Conservation (phyloP, 1,284 basidiomycete genomes). For the Cutaneotrichosporon cutaneum region DNA sequence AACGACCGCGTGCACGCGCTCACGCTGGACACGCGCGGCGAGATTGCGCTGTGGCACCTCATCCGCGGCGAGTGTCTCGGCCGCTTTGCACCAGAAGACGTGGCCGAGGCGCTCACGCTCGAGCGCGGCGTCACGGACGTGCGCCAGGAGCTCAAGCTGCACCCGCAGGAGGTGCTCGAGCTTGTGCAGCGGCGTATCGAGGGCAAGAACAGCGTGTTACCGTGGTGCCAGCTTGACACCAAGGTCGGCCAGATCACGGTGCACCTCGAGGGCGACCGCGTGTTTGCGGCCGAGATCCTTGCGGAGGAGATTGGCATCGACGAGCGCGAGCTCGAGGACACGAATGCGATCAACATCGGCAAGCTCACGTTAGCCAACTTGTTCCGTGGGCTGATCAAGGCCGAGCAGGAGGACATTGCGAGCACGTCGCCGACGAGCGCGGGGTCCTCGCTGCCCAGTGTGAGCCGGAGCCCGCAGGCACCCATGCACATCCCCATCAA, state of each 20-base stretch:
- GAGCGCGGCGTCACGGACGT: constrained; percentile 35
- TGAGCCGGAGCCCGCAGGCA: constrained; percentile 32
- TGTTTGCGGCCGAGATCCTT: constrained; percentile 93
- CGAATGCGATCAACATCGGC: constrained; percentile 58
- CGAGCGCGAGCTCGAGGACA: constrained; percentile 67
- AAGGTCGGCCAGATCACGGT: constrained; percentile 83
- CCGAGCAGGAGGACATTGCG: constrained; percentile 45
- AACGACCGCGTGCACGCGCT: constrained; percentile 91
- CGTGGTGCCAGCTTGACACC: constrained; percentile 89
- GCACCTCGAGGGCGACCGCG: constrained; percentile 74
- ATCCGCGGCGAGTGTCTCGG: constrained; percentile 76
- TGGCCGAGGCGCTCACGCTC: constrained; percentile 58
- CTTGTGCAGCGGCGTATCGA: constrained; percentile 83
- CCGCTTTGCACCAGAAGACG: constrained; percentile 64
- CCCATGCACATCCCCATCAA: constrained; percentile 45
- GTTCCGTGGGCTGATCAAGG: constrained; percentile 50
- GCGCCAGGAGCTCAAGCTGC: constrained; percentile 50
- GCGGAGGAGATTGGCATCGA: constrained; percentile 79
- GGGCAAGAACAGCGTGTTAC: constrained; percentile 78
- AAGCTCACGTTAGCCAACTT: constrained; percentile 52
- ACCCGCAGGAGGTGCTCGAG: constrained; percentile 70
- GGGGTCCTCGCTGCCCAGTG: constrained; percentile 31
- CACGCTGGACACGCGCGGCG: constrained; percentile 79
- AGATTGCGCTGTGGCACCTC: constrained; percentile 91
- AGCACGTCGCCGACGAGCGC: constrained; percentile 24